A percentile compares a stretch with the other conserved stretches of the same genome.
Evolutionary conservation across 2,329 filamentous ascomycete species (phyloP).

Genomic region (Aspergillus luchuensis): DNA sequence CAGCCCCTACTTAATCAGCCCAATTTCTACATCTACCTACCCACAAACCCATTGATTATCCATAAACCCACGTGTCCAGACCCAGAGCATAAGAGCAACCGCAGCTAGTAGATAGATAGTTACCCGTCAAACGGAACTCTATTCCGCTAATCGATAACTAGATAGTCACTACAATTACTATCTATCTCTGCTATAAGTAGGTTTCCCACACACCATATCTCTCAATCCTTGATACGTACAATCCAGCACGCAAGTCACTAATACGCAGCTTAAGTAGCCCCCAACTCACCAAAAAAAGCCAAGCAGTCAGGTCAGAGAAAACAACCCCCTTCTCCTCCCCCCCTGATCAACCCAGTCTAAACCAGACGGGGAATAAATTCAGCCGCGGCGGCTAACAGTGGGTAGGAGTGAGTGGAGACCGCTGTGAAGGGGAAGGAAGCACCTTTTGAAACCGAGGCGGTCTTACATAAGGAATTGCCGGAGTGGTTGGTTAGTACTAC

Average conservation of each 20-base stretch:
- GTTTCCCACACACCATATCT: too few relatives aligned
- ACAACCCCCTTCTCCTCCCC: too few relatives aligned
- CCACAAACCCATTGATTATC: too few relatives aligned
- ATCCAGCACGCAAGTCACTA: too few relatives aligned
- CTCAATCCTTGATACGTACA: too few relatives aligned
- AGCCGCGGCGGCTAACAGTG: constrained; percentile 5
- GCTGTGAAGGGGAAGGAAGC: neutral
- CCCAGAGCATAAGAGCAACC: neutral
- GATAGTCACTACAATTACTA: too few relatives aligned
- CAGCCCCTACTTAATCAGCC: neutral
- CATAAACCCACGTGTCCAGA: neutral
- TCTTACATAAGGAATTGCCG: too few relatives aligned
- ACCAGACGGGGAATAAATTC: constrained; percentile 8
- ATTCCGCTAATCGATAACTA: neutral
- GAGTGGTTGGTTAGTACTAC: too few relatives aligned
- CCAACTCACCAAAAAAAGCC: too few relatives aligned
- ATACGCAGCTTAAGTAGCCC: too few relatives aligned
- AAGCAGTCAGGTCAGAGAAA: too few relatives aligned
- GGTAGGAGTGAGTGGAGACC: neutral
- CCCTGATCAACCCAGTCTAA: constrained; percentile 14
- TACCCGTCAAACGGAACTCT: constrained; percentile 11
- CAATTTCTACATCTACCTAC: neutral
- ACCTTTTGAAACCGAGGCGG: neutral
- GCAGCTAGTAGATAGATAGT: neutral
- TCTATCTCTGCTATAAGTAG: too few relatives aligned